Percentiles rank a stretch among this genome's conserved stretches.
Conservation (phyloP, 2,329 filamentous ascomycete genomes). For the Acephala macrosclerotiorum region DNA sequence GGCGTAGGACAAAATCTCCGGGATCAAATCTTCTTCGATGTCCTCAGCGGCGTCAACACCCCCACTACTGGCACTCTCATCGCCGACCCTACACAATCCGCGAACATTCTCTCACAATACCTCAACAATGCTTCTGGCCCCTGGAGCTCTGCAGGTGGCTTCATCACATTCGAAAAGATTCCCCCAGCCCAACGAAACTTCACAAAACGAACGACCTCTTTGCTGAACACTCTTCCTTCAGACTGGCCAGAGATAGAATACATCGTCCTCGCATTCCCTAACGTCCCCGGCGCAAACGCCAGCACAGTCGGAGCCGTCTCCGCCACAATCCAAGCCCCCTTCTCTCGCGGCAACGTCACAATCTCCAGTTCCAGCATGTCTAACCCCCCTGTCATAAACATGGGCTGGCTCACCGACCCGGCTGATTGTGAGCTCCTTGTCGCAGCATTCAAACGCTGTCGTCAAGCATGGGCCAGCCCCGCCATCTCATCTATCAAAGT, state of each 20-base stretch:
- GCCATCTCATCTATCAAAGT: conserved; percentile 21
- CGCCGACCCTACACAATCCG: conserved; percentile 9
- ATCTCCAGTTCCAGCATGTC: conserved; percentile 45
- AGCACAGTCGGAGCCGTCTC: conserved; percentile 44
- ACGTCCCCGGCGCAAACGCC: conserved; percentile 45
- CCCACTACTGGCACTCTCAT: conserved; percentile 9
- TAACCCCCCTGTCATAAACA: conserved; percentile 49
- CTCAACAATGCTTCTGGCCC: conserved; percentile 19
- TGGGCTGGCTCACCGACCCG: conserved; percentile 53
- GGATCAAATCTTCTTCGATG: conserved; percentile 44
- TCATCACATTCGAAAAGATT: conserved; percentile 48
- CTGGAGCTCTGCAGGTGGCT: conserved; percentile 36
- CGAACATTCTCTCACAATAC: conserved; percentile 22
- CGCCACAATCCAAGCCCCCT: conserved; percentile 47
- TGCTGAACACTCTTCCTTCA: conserved; percentile 46
- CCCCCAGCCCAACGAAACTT: conserved; percentile 33
- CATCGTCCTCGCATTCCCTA: conserved; percentile 51
- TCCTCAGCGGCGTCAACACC: conserved; percentile 45
- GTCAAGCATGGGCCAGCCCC: conserved; percentile 39
- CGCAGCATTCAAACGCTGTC: conserved; percentile 50
- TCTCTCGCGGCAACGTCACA: conserved; percentile 53
- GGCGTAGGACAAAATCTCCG: conserved; percentile 60
- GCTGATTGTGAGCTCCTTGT: conserved; percentile 54
- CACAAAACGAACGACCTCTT: conserved; percentile 46
- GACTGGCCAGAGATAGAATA: conserved; percentile 38